Conservation (phyloP, 768 basidiomycete species). For the Russula sp. region DNA sequence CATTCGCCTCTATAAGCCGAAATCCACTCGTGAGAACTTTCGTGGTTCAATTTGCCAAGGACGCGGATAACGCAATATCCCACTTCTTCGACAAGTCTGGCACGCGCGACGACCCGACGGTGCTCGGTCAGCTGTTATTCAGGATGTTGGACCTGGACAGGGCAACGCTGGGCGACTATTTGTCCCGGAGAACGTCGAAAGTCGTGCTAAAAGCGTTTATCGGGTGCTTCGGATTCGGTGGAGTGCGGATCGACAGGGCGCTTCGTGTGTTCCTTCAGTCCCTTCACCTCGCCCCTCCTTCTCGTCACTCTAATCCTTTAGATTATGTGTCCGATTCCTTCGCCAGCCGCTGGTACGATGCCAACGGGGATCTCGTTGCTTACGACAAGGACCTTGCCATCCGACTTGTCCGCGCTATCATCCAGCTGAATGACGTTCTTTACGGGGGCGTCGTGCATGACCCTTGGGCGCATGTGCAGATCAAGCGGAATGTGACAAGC, state of each 20-base stretch:
- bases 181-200: constrained; percentile 70
- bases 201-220: constrained; percentile 78
- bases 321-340: constrained; percentile 82
- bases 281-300: constrained; percentile 57
- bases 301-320: constrained; percentile 43
- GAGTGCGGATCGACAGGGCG: constrained; percentile 83
- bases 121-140: constrained; percentile 79
- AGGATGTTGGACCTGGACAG: constrained; percentile 81
- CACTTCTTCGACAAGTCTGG: constrained; percentile 62
- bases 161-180: constrained; percentile 77
- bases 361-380: constrained; percentile 72
- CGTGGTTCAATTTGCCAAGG: constrained; percentile 71
- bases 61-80: constrained; percentile 78
- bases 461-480: constrained; percentile 52
- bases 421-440: constrained; percentile 85
- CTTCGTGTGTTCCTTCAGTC: constrained; percentile 87
- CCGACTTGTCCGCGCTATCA: constrained; percentile 74
- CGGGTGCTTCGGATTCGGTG: constrained; percentile 82
- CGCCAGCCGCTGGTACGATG: constrained; percentile 86
- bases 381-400: constrained; percentile 81
- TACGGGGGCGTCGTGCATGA: constrained; percentile 70
- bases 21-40: constrained; percentile 71
- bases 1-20: constrained; percentile 42
- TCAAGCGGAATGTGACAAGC: constrained; percentile 57
- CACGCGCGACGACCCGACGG: constrained; percentile 59